These are phyloP conservation scores for Galeopsis tetrahit DNA, from an alignment of 257 asterid species.

Conservation along the genomic window DNA sequence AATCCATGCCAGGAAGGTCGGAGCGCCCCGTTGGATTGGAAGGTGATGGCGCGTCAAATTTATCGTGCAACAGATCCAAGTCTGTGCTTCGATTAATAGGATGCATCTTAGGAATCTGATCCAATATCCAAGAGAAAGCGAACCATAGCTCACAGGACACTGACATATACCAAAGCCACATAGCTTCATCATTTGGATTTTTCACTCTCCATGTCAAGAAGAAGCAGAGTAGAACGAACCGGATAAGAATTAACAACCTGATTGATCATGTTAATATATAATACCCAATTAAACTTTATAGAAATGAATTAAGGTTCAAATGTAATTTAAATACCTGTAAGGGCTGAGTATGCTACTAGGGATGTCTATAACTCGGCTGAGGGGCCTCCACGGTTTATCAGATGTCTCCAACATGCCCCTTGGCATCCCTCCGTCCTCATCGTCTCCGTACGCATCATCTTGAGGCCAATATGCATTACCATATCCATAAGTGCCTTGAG, in stretches of 20 bases:
- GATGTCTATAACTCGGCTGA: conserved; percentile 63
- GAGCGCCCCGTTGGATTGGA: conserved; percentile 60
- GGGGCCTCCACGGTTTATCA: conserved; percentile 89
- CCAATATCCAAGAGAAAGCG: conserved; percentile 71
- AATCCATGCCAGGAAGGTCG: conserved; percentile 62
- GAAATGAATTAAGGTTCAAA: too few relatives aligned
- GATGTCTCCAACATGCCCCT: conserved; percentile 51
- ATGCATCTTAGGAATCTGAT: conserved; percentile 58
- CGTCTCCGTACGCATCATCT: conserved; percentile 64
- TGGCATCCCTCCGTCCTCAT: conserved; percentile 47
- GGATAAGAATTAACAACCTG: conserved; percentile 47
- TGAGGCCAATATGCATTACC: conserved; percentile 92
- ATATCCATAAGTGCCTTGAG: conserved; percentile 85
- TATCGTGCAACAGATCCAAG: conserved; percentile 45
- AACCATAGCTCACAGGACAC: conserved; percentile 63
- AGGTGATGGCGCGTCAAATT: conserved; percentile 56
- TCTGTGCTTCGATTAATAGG: conserved; percentile 49
- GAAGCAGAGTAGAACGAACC: conserved; percentile 45
- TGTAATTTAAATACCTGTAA: conserved; percentile 46
- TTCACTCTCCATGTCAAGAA: conserved; percentile 61
- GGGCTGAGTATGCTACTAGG: conserved; percentile 75
- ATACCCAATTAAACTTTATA: too few relatives aligned
- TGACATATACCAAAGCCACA: conserved; percentile 71
- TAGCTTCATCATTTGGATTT: conserved; percentile 62
- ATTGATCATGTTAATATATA: neutral